phyloP scores from a whole-genome alignment of 495 filamentous ascomycete genomes.

The Cetradonia linearis region DNA sequence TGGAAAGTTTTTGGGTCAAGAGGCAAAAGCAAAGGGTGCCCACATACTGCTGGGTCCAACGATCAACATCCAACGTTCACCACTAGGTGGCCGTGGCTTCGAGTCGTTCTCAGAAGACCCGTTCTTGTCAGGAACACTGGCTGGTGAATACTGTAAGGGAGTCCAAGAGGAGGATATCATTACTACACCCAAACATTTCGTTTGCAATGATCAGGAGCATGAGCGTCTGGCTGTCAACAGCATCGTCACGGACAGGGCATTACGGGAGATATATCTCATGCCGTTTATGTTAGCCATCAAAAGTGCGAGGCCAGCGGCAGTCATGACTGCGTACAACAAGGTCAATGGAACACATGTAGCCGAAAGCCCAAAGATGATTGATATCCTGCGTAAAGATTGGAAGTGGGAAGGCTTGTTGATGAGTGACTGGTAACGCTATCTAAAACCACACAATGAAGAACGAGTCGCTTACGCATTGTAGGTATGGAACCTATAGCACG shows the following conservation, averaged over 20 bases:
- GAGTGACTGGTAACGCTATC: conserved; percentile 32
- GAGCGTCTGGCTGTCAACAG: conserved; percentile 57
- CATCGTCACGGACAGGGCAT: conserved; percentile 55
- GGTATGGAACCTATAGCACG: conserved; percentile 57
- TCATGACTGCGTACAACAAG: conserved; percentile 72
- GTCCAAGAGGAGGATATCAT: conserved; percentile 59
- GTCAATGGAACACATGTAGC: conserved; percentile 62
- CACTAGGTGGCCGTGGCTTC: conserved; percentile 67
- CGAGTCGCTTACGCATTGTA: conserved; percentile 7
- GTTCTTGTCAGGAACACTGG: conserved; percentile 55
- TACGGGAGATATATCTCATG: conserved; percentile 68
- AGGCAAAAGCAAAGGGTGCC: conserved; percentile 59
- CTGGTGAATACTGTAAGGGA: conserved; percentile 55
- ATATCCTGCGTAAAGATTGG: conserved; percentile 62
- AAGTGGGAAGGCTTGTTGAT: conserved; percentile 39
- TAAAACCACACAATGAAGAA: background rate
- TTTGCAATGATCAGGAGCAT: conserved; percentile 74
- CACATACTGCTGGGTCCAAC: conserved; percentile 66
- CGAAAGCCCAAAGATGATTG: conserved; percentile 53
- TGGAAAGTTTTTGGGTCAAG: conserved; percentile 54
- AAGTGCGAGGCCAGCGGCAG: conserved; percentile 50
- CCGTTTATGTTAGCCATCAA: conserved; percentile 64
- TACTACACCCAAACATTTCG: conserved; percentile 70
- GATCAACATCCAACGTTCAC: conserved; percentile 67
- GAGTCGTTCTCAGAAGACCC: conserved; percentile 77